These are phyloP conservation scores for Leucogyrophana mollusca DNA, from an alignment of 768 basidiomycete species.

Conservation along the genomic window DNA sequence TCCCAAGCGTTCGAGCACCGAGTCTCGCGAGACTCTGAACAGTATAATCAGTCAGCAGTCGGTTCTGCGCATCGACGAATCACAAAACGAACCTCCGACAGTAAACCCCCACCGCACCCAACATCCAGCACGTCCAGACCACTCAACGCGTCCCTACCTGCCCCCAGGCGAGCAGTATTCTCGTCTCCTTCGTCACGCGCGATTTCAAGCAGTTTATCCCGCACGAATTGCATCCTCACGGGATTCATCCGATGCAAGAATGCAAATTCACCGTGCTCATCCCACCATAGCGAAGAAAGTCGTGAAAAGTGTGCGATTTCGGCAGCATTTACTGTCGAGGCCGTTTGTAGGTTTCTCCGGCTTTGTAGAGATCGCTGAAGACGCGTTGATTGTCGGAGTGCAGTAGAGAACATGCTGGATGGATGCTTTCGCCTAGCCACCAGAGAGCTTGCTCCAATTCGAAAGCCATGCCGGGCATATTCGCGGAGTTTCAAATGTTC, in stretches of 20 bases:
- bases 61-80: neutral
- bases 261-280: constrained; percentile 87
- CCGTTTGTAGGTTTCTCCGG: constrained; percentile 19
- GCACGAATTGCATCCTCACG: constrained; percentile 77
- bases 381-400: constrained; percentile 16
- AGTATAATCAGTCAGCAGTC: constrained; percentile 7
- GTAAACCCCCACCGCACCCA: constrained; percentile 92
- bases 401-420: constrained; percentile 15
- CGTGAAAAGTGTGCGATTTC: constrained; percentile 90
- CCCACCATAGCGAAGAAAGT: constrained; percentile 94
- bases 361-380: constrained; percentile 4
- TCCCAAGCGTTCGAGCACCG: constrained; percentile 85
- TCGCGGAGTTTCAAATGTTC: too few relatives aligned
- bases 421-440: too few relatives aligned
- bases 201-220: constrained; percentile 68
- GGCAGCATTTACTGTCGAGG: constrained; percentile 57
- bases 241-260: constrained; percentile 96
- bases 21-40: constrained; percentile 79
- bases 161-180: constrained; percentile 26
- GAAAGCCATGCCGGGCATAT: too few relatives aligned
- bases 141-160: constrained; percentile 39
- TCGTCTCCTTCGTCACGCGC: constrained; percentile 52
- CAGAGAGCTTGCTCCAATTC: too few relatives aligned
- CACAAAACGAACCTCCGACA: constrained; percentile 73
- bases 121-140: constrained; percentile 83